Evolutionary conservation across 1,139 yeast genomes (phyloP), one percentile per base, ranked within the genome.

Genomic region (Debaryomyces sp.): DNA sequence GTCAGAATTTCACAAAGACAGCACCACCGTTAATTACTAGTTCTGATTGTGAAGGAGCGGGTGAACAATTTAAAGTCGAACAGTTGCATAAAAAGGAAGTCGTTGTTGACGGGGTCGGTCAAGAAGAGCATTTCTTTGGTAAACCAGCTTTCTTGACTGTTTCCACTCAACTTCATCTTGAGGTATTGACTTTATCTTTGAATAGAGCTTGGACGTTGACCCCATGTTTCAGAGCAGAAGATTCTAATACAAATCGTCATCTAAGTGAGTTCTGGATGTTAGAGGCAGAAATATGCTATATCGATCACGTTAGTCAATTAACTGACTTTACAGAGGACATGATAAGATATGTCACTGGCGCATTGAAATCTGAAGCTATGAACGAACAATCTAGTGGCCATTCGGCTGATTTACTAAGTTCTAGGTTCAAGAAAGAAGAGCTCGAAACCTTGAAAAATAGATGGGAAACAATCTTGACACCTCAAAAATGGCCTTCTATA

Each of bases 1-100:
- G 59, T 0, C 61, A 77, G 27, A 78, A 78, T 17, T 90, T 88
- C 56, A 70, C 77, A 12, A 94, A 90, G 67, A 92, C 89, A 0
- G 75, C 84, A 22, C 96, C 98, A 2, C 99, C 99, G 3, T 61
- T 92, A 17, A 70, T 92, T 23, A 94, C 99, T 0, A 77, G 90
- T 8, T 84, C 96, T 2, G 99, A 95, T 63, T 94, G 99, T 64
- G 99, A 95, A 71, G 99, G 99, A 15, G 98, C 97, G 0, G 98
- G 99, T 2, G 98, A 94, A 62, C 82, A 88, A 52, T 94, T 94
- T 54, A 67, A 66, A 38, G 69, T 89, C 9, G 79, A 76, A 54
- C 67, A 80, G 4, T 50, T 62, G 29, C 36, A 54, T 6, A 55
- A 57, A 37, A 43, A 50, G 9, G 56, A 48, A 0, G 45, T 46